Base-by-base conservation (phyloP, 2,329 filamentous ascomycete species). In the Arthrobotrys sphaeroides region DNA sequence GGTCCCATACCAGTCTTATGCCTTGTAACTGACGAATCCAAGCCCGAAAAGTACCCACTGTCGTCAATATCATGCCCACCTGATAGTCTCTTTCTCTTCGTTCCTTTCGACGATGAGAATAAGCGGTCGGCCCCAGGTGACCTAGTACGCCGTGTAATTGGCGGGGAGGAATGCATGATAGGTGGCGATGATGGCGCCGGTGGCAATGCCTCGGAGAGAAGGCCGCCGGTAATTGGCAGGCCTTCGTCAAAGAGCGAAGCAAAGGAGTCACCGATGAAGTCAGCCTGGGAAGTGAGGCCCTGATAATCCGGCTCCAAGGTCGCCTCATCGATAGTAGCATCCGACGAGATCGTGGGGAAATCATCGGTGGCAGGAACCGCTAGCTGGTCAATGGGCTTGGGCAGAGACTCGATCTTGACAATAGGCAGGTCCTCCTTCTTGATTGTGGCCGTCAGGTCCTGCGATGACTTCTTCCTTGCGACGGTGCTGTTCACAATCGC, bases 21-120 rank as follows among this genome's bases (percentile, higher is more conserved):
- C 73, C 94, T 88, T 81, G 92, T 87, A 12, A 87, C 93, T 0
- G 95, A 98, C 1, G 95, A 98, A 79, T 97, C 94, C 16, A 98
- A 87, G 0, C 94, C 97, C 0, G 95, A 98, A 81, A 96, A 97
- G 83, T 98, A 99, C 42, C 95, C 95, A 81, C 94, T 98, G 83
- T 99, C 95, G 80, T 91, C 92, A 85, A 96, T 90, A 28, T 75
- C 72, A 53, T 75, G 64, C 3, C 70, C 70, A 0, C 72, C 72
- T 10, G 91, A 90, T 28, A 88, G 88, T 80, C 91, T 88, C 82
- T 93, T 94, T 78, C 91, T 90, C 83, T 92, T 92, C 78, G 77
- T 77, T 33, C 66, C 51, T 12, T 64, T 73, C 12, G 78, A 77
- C 16, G 79, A 78, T 10, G 78, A 77, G 69, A 79, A 78, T 24